phyloP scores from a whole-genome alignment of 169 alveolate species.

The Plasmodium knowlesi region DNA sequence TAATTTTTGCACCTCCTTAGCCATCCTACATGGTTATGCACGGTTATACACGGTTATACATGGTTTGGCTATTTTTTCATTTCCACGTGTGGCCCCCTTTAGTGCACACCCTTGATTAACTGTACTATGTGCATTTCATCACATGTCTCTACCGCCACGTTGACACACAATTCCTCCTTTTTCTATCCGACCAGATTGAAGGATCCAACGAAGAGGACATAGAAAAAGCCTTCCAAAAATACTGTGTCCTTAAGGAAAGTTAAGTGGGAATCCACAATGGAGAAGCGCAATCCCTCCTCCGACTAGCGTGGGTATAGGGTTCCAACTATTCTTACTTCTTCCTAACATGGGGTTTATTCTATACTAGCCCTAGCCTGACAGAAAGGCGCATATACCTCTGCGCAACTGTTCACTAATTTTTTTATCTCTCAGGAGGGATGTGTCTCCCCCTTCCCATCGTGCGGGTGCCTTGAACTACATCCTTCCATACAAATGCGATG shows the following conservation, averaged over 20 bases:
- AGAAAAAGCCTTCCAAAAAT: conserved; percentile 18
- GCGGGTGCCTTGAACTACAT: not conserved
- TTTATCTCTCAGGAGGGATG: not conserved
- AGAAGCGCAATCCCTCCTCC: not conserved
- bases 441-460: not conserved
- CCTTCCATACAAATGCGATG: not conserved
- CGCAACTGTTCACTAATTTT: not conserved
- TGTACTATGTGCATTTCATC: not conserved
- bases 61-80: not conserved
- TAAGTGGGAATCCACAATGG: not conserved
- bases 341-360: not conserved
- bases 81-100: not conserved
- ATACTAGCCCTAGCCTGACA: not conserved
- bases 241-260: not conserved
- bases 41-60: not conserved
- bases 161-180: not conserved
- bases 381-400: not conserved
- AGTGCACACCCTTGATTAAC: not conserved
- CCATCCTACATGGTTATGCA: not conserved
- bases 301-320: not conserved
- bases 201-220: not conserved
- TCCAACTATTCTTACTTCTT: not conserved
- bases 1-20: not conserved
- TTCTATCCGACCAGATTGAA: not conserved
- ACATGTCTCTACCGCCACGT: not conserved